Conservation (phyloP, 169 alveolate species). For the Besnoitia besnoiti region DNA sequence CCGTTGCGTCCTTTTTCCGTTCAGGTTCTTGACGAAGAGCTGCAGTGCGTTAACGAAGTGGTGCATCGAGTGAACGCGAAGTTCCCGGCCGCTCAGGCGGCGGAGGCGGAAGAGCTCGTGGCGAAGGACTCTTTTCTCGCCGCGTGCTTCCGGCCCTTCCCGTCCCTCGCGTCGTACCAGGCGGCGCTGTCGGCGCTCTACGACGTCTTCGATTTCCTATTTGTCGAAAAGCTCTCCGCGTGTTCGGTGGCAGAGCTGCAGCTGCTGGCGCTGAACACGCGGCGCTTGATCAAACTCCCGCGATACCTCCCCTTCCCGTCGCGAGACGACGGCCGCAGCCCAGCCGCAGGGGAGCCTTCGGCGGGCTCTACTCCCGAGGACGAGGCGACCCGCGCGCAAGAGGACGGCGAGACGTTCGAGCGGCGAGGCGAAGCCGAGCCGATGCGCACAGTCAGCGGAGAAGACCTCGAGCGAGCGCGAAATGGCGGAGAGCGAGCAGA, state of each 20-base stretch:
- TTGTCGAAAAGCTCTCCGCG: background rate
- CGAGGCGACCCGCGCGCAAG: background rate
- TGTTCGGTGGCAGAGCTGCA: constrained; percentile 3
- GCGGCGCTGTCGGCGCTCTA: background rate
- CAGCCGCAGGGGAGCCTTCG: background rate
- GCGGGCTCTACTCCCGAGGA: background rate
- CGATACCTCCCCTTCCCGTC: constrained; percentile 6
- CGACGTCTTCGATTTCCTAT: background rate
- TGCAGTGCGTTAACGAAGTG: constrained; percentile 33
- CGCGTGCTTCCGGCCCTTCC: constrained; percentile 15
- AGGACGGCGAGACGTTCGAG: too few relatives aligned
- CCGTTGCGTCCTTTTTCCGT: background rate
- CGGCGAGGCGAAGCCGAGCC: too few relatives aligned
- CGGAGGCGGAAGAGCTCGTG: background rate
- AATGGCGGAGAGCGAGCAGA: background rate
- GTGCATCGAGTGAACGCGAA: background rate
- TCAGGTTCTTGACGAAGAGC: constrained; percentile 33
- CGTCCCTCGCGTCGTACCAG: background rate
- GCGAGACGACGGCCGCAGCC: background rate
- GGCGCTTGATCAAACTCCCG: background rate
- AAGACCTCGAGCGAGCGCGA: background rate
- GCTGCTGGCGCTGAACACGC: background rate
- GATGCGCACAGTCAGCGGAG: background rate
- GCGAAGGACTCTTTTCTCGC: background rate
- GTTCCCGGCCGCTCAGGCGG: background rate